These are phyloP conservation scores for Paracamarosporium sp. DNA, from an alignment of 2,329 filamentous ascomycete species.

Conservation along the genomic window DNA sequence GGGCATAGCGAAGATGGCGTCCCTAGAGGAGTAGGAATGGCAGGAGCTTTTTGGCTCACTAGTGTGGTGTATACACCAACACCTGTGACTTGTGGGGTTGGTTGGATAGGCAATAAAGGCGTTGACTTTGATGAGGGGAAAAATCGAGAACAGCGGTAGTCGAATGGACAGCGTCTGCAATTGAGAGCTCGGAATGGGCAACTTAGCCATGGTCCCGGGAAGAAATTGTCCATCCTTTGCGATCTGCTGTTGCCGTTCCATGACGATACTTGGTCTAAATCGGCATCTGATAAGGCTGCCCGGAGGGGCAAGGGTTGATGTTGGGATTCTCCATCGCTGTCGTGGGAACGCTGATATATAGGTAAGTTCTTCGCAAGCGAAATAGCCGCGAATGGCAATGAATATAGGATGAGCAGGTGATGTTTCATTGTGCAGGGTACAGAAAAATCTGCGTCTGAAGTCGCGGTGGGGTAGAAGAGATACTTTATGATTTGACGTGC, in stretches of 20 bases:
- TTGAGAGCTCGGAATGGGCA: conserved; percentile 16
- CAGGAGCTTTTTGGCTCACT: background rate
- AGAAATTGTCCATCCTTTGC: conserved; percentile 19
- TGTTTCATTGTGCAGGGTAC: background rate
- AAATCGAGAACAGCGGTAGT: conserved; percentile 11
- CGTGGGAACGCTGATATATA: background rate
- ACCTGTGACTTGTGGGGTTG: background rate
- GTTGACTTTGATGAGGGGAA: background rate
- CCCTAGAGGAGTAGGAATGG: background rate
- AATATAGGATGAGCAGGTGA: background rate
- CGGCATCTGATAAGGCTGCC: background rate
- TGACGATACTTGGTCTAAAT: conserved; percentile 11
- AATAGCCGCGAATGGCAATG: background rate
- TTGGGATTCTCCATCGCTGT: background rate
- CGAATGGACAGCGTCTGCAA: conserved; percentile 19
- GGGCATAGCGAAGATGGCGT: conserved; percentile 6
- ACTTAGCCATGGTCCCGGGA: conserved; percentile 1
- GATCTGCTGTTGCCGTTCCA: conserved; percentile 19
- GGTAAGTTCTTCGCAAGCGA: background rate
- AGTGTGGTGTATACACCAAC: background rate
- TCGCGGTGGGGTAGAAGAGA: background rate
- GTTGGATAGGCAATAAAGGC: background rate
- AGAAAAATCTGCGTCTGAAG: background rate
- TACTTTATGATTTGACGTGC: background rate
- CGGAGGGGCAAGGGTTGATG: conserved; percentile 5